phyloP scores from a whole-genome alignment of 768 basidiomycete genomes.

The Auricularia sp. region DNA sequence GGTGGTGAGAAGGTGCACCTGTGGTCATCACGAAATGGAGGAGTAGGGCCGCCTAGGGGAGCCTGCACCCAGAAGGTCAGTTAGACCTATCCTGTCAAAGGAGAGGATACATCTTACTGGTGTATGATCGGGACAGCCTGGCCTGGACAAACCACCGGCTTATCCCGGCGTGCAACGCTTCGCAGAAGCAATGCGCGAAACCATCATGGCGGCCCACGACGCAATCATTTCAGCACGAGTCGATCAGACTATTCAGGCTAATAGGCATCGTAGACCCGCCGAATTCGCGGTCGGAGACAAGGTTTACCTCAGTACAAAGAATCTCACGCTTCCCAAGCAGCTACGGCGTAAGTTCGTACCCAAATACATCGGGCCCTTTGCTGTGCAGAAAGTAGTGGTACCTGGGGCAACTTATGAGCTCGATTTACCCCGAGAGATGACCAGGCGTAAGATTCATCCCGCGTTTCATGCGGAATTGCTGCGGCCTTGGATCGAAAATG shows the following conservation, averaged over 20 bases:
- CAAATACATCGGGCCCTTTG: conserved; percentile 31
- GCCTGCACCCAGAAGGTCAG: too few relatives aligned
- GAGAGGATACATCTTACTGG: too few relatives aligned
- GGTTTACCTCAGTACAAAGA: conserved; percentile 29
- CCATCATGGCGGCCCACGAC: too few relatives aligned
- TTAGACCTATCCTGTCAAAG: too few relatives aligned
- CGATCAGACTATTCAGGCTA: background rate
- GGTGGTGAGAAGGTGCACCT: too few relatives aligned
- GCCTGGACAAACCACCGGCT: too few relatives aligned
- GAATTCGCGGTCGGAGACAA: conserved; percentile 20
- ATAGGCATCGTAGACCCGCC: conserved; percentile 2
- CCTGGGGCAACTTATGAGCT: conserved; percentile 17
- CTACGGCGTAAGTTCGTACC: conserved; percentile 27
- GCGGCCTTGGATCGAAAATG: conserved; percentile 8
- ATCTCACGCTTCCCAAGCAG: conserved; percentile 26
- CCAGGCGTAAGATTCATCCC: conserved; percentile 13
- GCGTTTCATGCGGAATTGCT: conserved; percentile 30
- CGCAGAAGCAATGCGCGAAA: too few relatives aligned
- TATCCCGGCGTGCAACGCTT: too few relatives aligned
- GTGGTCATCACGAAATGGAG: too few relatives aligned
- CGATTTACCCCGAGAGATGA: conserved; percentile 16
- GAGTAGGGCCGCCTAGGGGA: too few relatives aligned
- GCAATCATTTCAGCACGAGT: too few relatives aligned
- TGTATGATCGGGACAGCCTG: too few relatives aligned
- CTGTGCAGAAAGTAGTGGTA: conserved; percentile 13